Percentiles rank a stretch among this genome's conserved stretches.
Conservation (phyloP, 345 rosid genomes). For the Citrus australasica region DNA sequence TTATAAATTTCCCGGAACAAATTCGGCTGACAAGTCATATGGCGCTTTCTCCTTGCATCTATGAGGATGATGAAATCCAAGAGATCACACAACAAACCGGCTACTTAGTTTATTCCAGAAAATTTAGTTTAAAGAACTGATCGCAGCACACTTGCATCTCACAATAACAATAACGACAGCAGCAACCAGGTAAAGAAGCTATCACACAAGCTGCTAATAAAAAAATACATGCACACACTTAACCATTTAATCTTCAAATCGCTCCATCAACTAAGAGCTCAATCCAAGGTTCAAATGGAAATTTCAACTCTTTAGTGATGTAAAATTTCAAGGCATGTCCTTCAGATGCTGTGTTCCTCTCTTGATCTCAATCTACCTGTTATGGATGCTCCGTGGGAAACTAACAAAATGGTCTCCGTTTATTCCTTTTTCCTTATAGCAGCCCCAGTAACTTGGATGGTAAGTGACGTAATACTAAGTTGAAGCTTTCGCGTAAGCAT, state of each 20-base stretch:
- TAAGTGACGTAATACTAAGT: conserved; percentile 51
- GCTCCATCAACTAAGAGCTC: neutral
- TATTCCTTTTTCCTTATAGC: conserved; percentile 32
- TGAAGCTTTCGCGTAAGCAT: conserved; percentile 40
- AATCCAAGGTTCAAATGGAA: neutral
- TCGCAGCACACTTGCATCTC: neutral
- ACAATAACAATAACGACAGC: neutral
- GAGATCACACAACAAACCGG: neutral
- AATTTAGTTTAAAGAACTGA: neutral
- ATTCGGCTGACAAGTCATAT: neutral
- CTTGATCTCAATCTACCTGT: conserved; percentile 31
- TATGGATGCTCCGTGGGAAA: conserved; percentile 45
- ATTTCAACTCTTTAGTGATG: neutral
- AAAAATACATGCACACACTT: too few relatives aligned
- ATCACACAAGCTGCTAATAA: neutral
- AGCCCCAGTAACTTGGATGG: conserved; percentile 34
- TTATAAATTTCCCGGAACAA: neutral
- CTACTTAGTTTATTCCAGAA: neutral
- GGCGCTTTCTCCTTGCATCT: neutral
- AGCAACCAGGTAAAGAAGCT: neutral
- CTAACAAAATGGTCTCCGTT: conserved; percentile 37
- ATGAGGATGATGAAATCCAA: neutral
- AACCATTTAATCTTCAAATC: neutral
- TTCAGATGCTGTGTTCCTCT: neutral
- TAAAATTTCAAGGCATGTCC: neutral